A percentile compares a stretch with the other conserved stretches of the same genome.
phyloP scores from a whole-genome alignment of 345 rosid genomes.

The Lagerstroemia speciosa region DNA sequence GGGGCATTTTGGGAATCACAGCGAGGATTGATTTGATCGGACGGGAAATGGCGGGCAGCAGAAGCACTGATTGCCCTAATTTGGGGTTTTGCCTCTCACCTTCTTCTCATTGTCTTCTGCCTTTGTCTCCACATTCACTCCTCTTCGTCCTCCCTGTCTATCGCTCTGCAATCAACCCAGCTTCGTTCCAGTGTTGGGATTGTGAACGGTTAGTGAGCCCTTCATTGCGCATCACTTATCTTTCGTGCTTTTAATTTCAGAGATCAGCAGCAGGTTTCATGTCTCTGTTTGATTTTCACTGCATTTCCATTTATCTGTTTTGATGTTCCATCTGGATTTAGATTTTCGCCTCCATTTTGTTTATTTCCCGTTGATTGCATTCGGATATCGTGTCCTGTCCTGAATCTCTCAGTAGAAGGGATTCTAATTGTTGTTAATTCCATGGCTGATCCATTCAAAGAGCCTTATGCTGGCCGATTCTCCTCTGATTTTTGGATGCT shows the following conservation, averaged over 20 bases:
- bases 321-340: not conserved
- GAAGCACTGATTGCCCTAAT: not conserved
- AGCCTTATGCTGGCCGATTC: too few species aligned
- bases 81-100: conserved; percentile 10
- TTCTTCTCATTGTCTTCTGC: conserved; percentile 18
- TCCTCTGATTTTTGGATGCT: too few species aligned
- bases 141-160: not conserved
- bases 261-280: not conserved
- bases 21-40: not conserved
- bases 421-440: not conserved
- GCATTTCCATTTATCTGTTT: not conserved
- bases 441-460: not conserved
- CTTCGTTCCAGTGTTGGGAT: not conserved
- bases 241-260: not conserved
- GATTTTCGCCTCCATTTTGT: not conserved
- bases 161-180: not conserved
- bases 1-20: conserved; percentile 8
- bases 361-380: not conserved
- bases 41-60: not conserved
- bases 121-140: not conserved
- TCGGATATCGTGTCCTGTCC: not conserved
- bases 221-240: not conserved
- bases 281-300: not conserved
- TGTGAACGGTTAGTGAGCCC: conserved; percentile 4
- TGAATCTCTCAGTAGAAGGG: not conserved